Evolutionary conservation across 2,329 filamentous ascomycete genomes (phyloP).

Genomic region (Ramularia endophylla): DNA sequence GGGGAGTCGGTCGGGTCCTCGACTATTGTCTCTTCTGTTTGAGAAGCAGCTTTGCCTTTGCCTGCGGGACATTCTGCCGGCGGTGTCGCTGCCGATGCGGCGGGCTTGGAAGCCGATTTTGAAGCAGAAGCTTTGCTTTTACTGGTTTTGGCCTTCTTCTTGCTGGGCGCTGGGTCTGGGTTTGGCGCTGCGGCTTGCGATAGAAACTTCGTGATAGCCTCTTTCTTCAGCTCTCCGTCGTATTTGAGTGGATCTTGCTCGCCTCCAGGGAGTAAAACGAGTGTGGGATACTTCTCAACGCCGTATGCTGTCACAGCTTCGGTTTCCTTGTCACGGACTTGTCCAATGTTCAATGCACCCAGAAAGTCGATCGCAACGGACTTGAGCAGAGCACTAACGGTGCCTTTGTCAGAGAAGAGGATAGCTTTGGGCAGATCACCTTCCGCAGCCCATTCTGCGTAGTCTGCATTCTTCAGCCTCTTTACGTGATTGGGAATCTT

Average conservation of each 20-base stretch:
- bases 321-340: constrained; percentile 76
- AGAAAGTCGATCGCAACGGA: constrained; percentile 88
- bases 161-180: constrained; percentile 58
- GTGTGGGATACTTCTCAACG: constrained; percentile 69
- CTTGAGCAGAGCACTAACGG: constrained; percentile 74
- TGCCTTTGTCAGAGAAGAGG: constrained; percentile 89
- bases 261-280: constrained; percentile 71
- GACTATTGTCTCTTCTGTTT: constrained; percentile 47
- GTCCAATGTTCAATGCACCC: constrained; percentile 69
- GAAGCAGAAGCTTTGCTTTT: constrained; percentile 42
- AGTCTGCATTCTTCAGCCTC: constrained; percentile 69
- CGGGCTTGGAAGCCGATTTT: constrained; percentile 46
- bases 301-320: constrained; percentile 67
- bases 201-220: constrained; percentile 73
- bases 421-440: constrained; percentile 75
- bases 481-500: constrained; percentile 92
- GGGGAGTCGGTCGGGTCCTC: constrained; percentile 51
- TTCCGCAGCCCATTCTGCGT: constrained; percentile 63
- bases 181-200: constrained; percentile 74
- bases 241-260: constrained; percentile 65
- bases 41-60: constrained; percentile 38
- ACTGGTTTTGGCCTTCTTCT: constrained; percentile 42
- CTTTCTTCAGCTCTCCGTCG: constrained; percentile 79
- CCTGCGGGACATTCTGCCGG: constrained; percentile 33
- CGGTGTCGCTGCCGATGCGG: constrained; percentile 46